Base-by-base conservation (phyloP, 2,329 filamentous ascomycete genomes). In the Arthrobotrys sinensis region DNA sequence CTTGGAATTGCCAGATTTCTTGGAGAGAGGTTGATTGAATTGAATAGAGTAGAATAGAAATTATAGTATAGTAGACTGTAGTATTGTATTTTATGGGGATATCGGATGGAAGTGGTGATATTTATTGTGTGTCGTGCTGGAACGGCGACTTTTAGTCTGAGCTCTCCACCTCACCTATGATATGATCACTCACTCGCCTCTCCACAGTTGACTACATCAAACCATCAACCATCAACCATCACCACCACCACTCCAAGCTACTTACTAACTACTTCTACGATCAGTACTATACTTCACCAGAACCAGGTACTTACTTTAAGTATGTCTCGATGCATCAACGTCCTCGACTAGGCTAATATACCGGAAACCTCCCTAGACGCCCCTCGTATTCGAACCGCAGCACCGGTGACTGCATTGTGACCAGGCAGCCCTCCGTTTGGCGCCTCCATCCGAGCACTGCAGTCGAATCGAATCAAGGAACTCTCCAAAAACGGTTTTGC, bases 381-480 rank as follows among this genome's bases (percentile, higher is more conserved):
- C 45, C 55, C 43, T 70, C 70, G 63, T 75, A 68, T 75, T 46
- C 36, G 53, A 68, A 75, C 70, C 63, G 62, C 70, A 75, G 70
- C 70, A 75, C 11, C 43, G 19, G 40, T 64, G 32, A 50, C 55
- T 16, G 64, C 36, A 57, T 57, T 57, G 52, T 19, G 34, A 62
- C 19, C 66, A 62, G 40, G 66, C 53, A 36, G 55, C 48, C 66
- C 40, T 50, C 53, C 43, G 66, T 57, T 77, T 70, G 66, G 72
- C 72, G 72, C 65, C 72, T 77, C 72, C 66, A 77, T 60, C 72
- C 71, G 71, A 76, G 43, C 28, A 28, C 24, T 28, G 53, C 28
- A 53, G 24, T 34, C n/a, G 38, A 12, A 32, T 68, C 38, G 71
- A 75, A 75, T 67, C 62, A 62, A 52, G 53, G 52, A 62, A 64